These are phyloP conservation scores for Boletellus emodensis DNA, from an alignment of 768 basidiomycete genomes.

Conservation along the genomic window DNA sequence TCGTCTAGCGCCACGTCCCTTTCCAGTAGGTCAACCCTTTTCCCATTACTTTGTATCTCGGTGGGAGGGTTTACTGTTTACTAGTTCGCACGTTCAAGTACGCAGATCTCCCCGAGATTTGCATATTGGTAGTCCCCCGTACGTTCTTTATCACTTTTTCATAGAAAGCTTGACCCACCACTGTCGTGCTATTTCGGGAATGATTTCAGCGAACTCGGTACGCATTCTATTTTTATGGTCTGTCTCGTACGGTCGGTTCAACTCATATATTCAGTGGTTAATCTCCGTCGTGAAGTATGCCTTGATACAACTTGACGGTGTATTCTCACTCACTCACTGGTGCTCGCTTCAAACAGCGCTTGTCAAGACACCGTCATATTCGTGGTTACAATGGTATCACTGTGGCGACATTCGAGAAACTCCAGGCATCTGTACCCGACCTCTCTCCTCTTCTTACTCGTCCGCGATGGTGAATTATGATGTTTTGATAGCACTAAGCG, in stretches of 20 bases:
- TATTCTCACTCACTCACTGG: background rate
- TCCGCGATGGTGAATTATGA: conserved; percentile 11
- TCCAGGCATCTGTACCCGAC: conserved; percentile 5
- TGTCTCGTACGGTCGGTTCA: background rate
- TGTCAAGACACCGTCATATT: conserved; percentile 7
- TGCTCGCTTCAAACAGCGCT: background rate
- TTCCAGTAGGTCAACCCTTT: background rate
- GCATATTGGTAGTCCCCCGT: conserved; percentile 1
- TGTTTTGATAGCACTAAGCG: too few species aligned
- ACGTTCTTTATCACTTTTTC: background rate
- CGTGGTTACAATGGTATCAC: conserved; percentile 1
- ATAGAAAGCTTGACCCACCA: background rate
- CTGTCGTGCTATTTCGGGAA: background rate
- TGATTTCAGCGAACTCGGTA: background rate
- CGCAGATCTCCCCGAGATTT: background rate
- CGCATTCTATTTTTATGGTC: background rate
- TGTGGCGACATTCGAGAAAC: conserved; percentile 5
- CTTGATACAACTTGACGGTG: background rate
- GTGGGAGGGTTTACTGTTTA: background rate
- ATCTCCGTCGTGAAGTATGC: conserved; percentile 2
- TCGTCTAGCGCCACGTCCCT: background rate
- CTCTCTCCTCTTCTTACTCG: conserved; percentile 3
- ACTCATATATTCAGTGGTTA: conserved; percentile 1
- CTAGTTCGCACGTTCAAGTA: background rate
- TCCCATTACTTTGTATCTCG: background rate